phyloP scores from a whole-genome alignment of 306 rosid species.

The Parietaria judaica region DNA sequence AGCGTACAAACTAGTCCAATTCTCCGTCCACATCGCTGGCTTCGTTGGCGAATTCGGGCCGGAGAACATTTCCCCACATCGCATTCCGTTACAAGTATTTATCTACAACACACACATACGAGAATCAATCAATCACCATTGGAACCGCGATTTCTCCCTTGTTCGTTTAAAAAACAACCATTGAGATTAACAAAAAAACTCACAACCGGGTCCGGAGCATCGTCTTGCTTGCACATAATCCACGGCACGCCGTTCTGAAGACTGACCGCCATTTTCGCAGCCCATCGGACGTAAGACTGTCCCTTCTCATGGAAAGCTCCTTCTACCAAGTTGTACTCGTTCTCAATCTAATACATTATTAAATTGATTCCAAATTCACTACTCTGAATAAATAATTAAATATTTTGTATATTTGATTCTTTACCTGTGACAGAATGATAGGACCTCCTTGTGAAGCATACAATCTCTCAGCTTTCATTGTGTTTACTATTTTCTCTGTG shows the following conservation, averaged over 20 bases:
- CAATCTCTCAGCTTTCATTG: slow-evolving; percentile 68
- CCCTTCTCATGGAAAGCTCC: slow-evolving; percentile 49
- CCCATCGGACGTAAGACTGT: slow-evolving; percentile 64
- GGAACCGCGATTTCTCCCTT: too few species aligned
- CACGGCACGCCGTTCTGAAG: slow-evolving; percentile 88
- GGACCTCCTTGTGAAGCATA: slow-evolving; percentile 94
- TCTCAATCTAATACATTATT: slow-evolving; percentile 57
- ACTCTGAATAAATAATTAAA: neutral
- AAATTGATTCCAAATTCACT: neutral
- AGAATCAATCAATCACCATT: neutral
- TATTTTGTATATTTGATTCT: neutral
- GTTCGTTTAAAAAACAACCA: neutral
- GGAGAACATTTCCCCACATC: slow-evolving; percentile 59
- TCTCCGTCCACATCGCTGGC: slow-evolving; percentile 87
- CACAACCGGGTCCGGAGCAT: slow-evolving; percentile 89
- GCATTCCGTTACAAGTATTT: slow-evolving; percentile 67
- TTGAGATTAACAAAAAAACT: slow-evolving; percentile 1
- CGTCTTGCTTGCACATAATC: slow-evolving; percentile 84
- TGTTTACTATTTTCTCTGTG: slow-evolving; percentile 50
- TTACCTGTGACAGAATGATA: slow-evolving; percentile 80
- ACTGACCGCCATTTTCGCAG: slow-evolving; percentile 71
- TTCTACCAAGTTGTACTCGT: slow-evolving; percentile 59
- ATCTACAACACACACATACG: slow-evolving; percentile 27
- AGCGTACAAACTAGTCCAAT: slow-evolving; percentile 87
- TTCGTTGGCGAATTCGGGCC: slow-evolving; percentile 88